A percentile compares a stretch with the other conserved stretches of the same genome.
Conservation (phyloP, 2,329 filamentous ascomycete genomes). For the Capronia americana region DNA sequence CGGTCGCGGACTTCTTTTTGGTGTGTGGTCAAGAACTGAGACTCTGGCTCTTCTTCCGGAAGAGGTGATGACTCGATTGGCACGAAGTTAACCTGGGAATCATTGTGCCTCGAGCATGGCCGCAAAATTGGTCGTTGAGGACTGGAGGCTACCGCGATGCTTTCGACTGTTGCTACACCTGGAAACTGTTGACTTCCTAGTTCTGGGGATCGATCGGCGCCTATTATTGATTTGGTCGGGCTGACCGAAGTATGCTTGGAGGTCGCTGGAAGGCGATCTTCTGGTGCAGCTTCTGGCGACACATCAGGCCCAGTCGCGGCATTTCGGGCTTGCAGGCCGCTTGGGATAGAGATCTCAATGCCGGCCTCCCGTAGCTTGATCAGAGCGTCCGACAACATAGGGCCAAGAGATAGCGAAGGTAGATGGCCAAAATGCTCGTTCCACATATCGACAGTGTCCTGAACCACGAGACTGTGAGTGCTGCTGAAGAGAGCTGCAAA, state of each 20-base stretch:
- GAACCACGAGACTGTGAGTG: slow-evolving; percentile 48
- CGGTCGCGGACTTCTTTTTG: slow-evolving; percentile 79
- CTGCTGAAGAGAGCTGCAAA: background rate
- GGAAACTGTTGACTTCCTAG: slow-evolving; percentile 23
- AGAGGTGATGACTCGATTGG: slow-evolving; percentile 67
- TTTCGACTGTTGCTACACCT: background rate
- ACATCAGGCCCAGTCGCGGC: background rate
- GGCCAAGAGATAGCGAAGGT: slow-evolving; percentile 68
- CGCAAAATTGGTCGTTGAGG: slow-evolving; percentile 55
- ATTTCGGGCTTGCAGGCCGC: background rate
- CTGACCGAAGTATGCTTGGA: background rate
- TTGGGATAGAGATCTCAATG: slow-evolving; percentile 1
- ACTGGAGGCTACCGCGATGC: slow-evolving; percentile 6
- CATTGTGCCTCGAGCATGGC: slow-evolving; percentile 72
- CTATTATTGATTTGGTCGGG: background rate
- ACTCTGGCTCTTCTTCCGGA: slow-evolving; percentile 58
- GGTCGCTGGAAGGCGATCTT: background rate
- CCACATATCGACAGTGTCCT: slow-evolving; percentile 67
- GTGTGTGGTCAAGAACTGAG: slow-evolving; percentile 77
- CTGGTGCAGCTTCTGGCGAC: background rate
- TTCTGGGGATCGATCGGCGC: slow-evolving; percentile 23
- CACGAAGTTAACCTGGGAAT: slow-evolving; percentile 82
- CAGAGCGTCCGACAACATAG: slow-evolving; percentile 67
- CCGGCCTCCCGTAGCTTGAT: slow-evolving; percentile 19
- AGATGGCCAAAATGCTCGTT: slow-evolving; percentile 70